These are phyloP conservation scores for Aspergillus vadensis DNA, from an alignment of 2,329 filamentous ascomycete species.

Conservation along the genomic window DNA sequence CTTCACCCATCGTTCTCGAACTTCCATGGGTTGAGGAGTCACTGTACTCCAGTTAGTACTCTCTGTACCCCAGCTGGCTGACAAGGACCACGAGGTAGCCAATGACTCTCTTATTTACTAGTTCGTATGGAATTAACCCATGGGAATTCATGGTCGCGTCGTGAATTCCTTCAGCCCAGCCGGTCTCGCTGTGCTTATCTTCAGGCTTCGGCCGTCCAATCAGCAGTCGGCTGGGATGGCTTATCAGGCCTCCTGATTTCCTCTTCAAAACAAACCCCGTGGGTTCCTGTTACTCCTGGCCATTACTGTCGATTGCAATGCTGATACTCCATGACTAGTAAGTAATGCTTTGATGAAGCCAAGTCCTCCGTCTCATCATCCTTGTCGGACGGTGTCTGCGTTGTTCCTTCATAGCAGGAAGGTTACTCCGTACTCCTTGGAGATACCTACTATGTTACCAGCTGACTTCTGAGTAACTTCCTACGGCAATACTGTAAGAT, in stretches of 20 bases:
- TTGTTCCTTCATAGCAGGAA: not conserved
- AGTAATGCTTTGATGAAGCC: not conserved
- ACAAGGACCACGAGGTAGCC: not conserved
- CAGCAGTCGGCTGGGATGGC: constrained; percentile 11
- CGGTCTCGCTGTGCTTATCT: not conserved
- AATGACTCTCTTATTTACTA: not conserved
- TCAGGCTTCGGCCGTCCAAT: constrained; percentile 25
- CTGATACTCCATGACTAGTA: not conserved
- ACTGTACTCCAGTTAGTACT: not conserved
- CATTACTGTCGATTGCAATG: not conserved
- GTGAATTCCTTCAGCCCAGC: not conserved
- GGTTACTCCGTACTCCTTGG: not conserved
- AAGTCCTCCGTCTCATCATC: constrained; percentile 1
- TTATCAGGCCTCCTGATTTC: constrained; percentile 14
- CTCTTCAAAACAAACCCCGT: not conserved
- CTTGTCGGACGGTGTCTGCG: not conserved
- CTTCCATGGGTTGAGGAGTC: not conserved
- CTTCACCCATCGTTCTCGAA: not conserved
- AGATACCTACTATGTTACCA: not conserved
- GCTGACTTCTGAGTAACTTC: not conserved
- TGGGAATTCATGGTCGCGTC: not conserved
- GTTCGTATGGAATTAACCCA: no score
- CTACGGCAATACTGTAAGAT: no score
- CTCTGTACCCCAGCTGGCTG: not conserved
- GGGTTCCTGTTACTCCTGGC: constrained; percentile 7